phyloP scores from a whole-genome alignment of 805 yeast genomes.

The Candida ovalis region DNA sequence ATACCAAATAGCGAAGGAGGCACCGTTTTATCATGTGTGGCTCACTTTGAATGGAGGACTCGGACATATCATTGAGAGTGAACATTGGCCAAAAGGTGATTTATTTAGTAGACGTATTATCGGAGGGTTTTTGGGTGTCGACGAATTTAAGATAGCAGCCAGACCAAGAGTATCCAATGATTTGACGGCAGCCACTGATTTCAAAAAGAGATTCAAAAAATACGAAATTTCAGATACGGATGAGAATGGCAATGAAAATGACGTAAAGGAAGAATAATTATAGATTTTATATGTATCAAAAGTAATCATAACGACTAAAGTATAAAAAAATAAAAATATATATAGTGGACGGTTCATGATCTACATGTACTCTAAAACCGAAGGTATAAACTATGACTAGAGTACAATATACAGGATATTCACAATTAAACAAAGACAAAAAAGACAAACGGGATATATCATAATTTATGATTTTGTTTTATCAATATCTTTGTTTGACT shows the following conservation, averaged over 20 bases:
- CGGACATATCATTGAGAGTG: slow-evolving; percentile 47
- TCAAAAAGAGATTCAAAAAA: slow-evolving; percentile 9
- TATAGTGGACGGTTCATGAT: no score
- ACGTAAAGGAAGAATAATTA: no score
- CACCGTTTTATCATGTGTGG: slow-evolving; percentile 52
- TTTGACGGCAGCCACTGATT: slow-evolving; percentile 11
- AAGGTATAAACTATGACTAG: not conserved
- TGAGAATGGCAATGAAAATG: not conserved
- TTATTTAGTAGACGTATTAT: slow-evolving; percentile 42
- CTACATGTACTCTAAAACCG: not conserved
- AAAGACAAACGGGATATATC: not conserved
- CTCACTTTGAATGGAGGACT: slow-evolving; percentile 42
- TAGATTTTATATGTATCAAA: no score
- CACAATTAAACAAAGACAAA: not conserved
- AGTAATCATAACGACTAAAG: not conserved
- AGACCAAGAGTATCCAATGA: slow-evolving; percentile 24
- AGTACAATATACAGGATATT: not conserved
- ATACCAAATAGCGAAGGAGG: slow-evolving; percentile 39
- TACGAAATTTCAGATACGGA: slow-evolving; percentile 10
- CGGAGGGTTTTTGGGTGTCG: slow-evolving; percentile 42
- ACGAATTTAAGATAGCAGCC: slow-evolving; percentile 33
- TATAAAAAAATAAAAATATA: not conserved
- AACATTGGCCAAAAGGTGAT: slow-evolving; percentile 44
- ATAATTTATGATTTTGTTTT: not conserved
- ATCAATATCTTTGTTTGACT: not conserved